Conservation (phyloP, 768 basidiomycete species). For the Asterophora lycoperdoides region DNA sequence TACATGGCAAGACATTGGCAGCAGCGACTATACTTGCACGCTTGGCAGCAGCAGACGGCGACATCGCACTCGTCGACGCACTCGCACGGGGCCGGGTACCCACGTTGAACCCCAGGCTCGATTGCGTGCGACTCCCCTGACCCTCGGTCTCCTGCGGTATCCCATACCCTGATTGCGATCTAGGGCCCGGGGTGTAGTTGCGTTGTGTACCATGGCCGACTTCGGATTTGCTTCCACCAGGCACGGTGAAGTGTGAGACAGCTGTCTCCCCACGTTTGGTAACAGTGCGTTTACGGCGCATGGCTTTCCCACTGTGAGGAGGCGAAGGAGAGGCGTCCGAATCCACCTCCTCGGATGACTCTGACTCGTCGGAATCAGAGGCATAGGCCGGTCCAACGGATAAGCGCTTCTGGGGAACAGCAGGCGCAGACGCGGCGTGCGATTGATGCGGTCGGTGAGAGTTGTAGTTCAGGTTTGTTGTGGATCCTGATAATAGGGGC, state of each 20-base stretch:
- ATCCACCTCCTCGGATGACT: slow-evolving; percentile 21
- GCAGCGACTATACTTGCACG: slow-evolving; percentile 40
- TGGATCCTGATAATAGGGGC: slow-evolving; percentile 27
- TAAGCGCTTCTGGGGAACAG: slow-evolving; percentile 1
- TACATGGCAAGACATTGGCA: slow-evolving; percentile 30
- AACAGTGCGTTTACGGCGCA: slow-evolving; percentile 14
- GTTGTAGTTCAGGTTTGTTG: background rate
- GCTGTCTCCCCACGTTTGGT: slow-evolving; percentile 5
- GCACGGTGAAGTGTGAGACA: slow-evolving; percentile 13
- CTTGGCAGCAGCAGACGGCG: slow-evolving; percentile 47
- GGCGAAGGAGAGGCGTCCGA: slow-evolving; percentile 20
- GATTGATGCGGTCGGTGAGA: background rate
- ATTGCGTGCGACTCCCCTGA: slow-evolving; percentile 27
- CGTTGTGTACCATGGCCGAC: slow-evolving; percentile 29
- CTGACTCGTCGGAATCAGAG: slow-evolving; percentile 27
- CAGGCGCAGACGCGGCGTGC: background rate
- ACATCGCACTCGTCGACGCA: slow-evolving; percentile 54
- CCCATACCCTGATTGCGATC: slow-evolving; percentile 28
- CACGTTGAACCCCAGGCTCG: slow-evolving; percentile 29
- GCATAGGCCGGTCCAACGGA: slow-evolving; percentile 17
- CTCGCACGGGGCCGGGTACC: slow-evolving; percentile 44
- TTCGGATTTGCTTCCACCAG: slow-evolving; percentile 35
- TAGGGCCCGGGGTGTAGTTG: slow-evolving; percentile 16
- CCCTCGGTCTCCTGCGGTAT: slow-evolving; percentile 5
- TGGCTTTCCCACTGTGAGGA: slow-evolving; percentile 1